A percentile compares a stretch with the other conserved stretches of the same genome.
Conservation (phyloP, 2,329 filamentous ascomycete genomes). For the Colletotrichum aenigma region DNA sequence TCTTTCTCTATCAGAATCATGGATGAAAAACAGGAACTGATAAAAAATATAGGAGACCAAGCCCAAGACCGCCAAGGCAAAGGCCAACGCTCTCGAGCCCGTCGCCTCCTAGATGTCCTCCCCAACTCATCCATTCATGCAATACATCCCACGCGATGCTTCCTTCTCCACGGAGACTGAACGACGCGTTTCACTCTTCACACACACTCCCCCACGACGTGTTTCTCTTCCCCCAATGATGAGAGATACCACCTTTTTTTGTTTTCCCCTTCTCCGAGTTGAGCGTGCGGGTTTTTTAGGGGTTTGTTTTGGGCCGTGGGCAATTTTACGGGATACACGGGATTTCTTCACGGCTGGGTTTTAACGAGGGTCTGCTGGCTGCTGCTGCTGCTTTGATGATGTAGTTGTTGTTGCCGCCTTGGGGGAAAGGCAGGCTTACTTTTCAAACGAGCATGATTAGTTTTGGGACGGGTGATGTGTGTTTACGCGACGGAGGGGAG, state of each 20-base stretch:
- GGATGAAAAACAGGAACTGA: too few relatives aligned
- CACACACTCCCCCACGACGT: background rate
- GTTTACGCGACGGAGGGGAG: background rate
- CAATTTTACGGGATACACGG: background rate
- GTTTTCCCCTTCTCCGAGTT: background rate
- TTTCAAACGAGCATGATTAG: background rate
- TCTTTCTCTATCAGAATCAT: too few relatives aligned
- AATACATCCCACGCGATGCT: background rate
- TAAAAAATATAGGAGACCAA: conserved; percentile 4
- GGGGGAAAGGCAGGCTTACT: background rate
- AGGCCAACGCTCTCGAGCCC: background rate
- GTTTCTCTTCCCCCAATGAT: background rate
- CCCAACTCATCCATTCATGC: too few relatives aligned
- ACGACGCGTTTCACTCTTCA: background rate
- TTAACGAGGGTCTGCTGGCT: background rate
- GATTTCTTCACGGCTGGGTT: background rate
- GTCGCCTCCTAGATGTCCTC: background rate
- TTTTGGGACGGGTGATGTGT: background rate
- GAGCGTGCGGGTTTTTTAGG: background rate
- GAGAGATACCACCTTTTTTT: background rate
- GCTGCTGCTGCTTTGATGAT: background rate
- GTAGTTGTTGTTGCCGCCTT: background rate
- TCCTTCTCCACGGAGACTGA: background rate
- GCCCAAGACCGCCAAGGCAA: conserved; percentile 17
- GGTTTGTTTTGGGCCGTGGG: background rate